Percentiles rank a stretch among this genome's conserved stretches.
These are phyloP conservation scores for Fusarium sp. DNA, from an alignment of 2,329 filamentous ascomycete genomes.

Conservation along the genomic window DNA sequence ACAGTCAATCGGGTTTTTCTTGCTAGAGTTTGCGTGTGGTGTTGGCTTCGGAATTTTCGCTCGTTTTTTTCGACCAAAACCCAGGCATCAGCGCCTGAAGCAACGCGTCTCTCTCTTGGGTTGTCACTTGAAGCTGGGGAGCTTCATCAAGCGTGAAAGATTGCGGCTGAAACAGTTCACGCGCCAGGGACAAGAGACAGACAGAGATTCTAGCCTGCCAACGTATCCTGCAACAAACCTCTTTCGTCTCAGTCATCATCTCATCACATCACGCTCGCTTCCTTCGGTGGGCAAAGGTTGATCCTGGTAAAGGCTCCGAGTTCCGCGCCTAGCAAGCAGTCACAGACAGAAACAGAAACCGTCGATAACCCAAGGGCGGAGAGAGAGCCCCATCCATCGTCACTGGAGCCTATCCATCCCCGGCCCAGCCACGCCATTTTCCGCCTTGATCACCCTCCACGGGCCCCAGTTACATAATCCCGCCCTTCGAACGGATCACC, in stretches of 20 bases:
- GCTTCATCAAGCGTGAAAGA: conserved; percentile 22
- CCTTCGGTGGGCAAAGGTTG: conserved; percentile 22
- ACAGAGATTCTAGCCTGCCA: background rate
- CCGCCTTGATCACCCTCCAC: conserved; percentile 42
- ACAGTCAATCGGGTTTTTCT: background rate
- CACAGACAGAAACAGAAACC: conserved; percentile 5
- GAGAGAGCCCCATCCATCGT: conserved; percentile 28
- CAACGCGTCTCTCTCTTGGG: conserved; percentile 26
- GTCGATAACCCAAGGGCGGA: conserved; percentile 32
- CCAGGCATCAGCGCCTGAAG: conserved; percentile 8
- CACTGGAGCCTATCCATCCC: conserved; percentile 27
- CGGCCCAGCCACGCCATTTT: conserved; percentile 52
- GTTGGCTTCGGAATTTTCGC: conserved; percentile 2
- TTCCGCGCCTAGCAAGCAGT: conserved; percentile 21
- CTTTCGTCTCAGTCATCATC: conserved; percentile 15
- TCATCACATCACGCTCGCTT: conserved; percentile 12
- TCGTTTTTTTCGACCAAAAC: conserved; percentile 5
- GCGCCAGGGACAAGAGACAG: conserved; percentile 13
- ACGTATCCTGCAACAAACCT: conserved; percentile 13
- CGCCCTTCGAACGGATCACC: conserved; percentile 43
- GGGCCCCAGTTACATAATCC: conserved; percentile 50
- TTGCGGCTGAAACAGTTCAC: conserved; percentile 10
- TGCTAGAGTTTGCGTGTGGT: conserved; percentile 4
- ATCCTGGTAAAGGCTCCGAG: conserved; percentile 30
- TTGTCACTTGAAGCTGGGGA: conserved; percentile 20